Base-by-base conservation (phyloP, 164 flowering plant genomes). In the Liriodendron chinense region DNA sequence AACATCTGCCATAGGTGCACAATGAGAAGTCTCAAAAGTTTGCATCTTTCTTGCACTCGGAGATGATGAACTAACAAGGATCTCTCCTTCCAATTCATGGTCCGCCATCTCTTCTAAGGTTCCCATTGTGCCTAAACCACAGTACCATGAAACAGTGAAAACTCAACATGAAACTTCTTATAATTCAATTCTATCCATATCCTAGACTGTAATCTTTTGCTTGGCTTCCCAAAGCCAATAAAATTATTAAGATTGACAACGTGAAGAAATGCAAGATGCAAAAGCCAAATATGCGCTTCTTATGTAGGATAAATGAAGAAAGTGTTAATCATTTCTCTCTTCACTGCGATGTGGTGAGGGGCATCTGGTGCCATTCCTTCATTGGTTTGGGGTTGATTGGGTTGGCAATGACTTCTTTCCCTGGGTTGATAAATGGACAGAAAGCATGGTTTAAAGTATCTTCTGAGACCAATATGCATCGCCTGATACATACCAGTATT, bases 21-120 rank as follows among this genome's bases (percentile, higher is more conserved):
- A 10, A 70, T 74, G 83, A 59, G 80, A 74, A 25, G 82, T 53
- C 75, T 91, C 92, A 62, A 77, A 86, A 67, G 77, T 0, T 8
- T 80, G 84, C 7, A 65, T 68, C 78, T 89, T 88, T 71, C 83
- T 83, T 3, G 73, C 62, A 25, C 63, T 48, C 57, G 83, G 84
- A 28, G 90, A 83, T 21, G 71, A 69, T 53, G 85, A 69, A 74
- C 75, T 79, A 50, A 86, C 80, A 28, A 86, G 82, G 68, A 73
- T 76, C 62, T 86, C 89, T 72, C 82, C 88, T 47, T 85, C 89
- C 43, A 81, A 80, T 69, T 83, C 86, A 75, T 79, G 80, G 75
- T 83, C 85, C 2, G 68, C 43, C 62, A 79, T 86, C 73, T 83
- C 86, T 48, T 86, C 85, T 64, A 78, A 57, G 50, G 86, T 65